phyloP scores from a whole-genome alignment of 2,329 filamentous ascomycete genomes.

The Byssochlamys sp. region DNA sequence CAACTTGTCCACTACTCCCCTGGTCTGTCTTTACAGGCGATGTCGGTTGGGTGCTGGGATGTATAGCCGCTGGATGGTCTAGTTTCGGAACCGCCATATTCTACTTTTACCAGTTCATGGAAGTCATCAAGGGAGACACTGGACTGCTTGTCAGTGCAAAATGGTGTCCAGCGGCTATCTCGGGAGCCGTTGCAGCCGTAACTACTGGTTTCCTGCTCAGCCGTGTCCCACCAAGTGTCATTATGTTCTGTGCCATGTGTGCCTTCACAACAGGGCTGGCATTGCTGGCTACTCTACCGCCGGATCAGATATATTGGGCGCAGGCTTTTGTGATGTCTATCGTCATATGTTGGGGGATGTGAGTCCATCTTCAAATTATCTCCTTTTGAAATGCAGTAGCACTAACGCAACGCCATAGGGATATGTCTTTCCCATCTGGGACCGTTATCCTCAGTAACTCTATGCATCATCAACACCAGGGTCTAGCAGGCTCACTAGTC shows the following conservation, averaged over 20 bases:
- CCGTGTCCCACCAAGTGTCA: conserved; percentile 18
- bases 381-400: background rate
- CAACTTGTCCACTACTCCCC: conserved; percentile 49
- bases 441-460: conserved; percentile 30
- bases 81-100: conserved; percentile 48
- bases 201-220: conserved; percentile 25
- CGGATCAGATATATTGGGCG: conserved; percentile 36
- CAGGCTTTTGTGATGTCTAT: conserved; percentile 23
- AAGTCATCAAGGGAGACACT: conserved; percentile 24
- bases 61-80: conserved; percentile 44
- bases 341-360: conserved; percentile 24
- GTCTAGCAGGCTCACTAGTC: conserved; percentile 29
- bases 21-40: conserved; percentile 42
- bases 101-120: conserved; percentile 44
- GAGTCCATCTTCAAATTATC: conserved; percentile 1
- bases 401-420: conserved; percentile 21
- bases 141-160: conserved; percentile 23
- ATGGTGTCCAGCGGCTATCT: conserved; percentile 16
- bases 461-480: conserved; percentile 29
- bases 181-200: conserved; percentile 24
- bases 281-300: conserved; percentile 31
- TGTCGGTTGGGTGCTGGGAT: conserved; percentile 47
- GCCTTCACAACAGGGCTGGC: conserved; percentile 27
- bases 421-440: conserved; percentile 33
- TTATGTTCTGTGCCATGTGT: conserved; percentile 29